These are phyloP conservation scores for Populus davidiana DNA, from an alignment of 345 rosid genomes.

Conservation along the genomic window DNA sequence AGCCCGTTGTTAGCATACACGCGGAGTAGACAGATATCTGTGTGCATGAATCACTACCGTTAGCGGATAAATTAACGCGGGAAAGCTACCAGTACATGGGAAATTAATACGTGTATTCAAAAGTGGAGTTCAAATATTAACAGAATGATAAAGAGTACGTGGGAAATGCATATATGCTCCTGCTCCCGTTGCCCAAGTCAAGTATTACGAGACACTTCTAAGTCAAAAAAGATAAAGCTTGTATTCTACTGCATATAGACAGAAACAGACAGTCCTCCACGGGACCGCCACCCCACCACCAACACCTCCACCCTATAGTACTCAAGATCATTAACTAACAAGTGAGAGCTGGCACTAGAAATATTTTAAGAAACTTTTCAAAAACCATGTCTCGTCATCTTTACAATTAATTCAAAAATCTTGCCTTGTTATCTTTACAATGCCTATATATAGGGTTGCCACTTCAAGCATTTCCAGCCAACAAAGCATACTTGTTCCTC, in stretches of 20 bases:
- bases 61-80: not conserved
- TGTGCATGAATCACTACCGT: no score
- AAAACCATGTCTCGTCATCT: no score
- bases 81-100: not conserved
- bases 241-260: not conserved
- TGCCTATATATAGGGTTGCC: slow-evolving; percentile 15
- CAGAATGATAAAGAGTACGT: not conserved
- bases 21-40: no score
- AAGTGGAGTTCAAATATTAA: not conserved
- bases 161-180: slow-evolving; percentile 1
- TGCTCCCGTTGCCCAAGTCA: not conserved
- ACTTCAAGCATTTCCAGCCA: not conserved
- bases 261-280: not conserved
- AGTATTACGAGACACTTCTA: not conserved
- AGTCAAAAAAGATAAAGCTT: slow-evolving; percentile 1
- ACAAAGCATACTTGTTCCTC: not conserved
- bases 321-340: not conserved
- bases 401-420: no score
- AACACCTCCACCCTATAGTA: not conserved
- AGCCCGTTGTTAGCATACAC: not conserved
- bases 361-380: not conserved
- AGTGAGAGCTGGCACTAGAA: slow-evolving; percentile 10
- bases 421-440: not conserved
- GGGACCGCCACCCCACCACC: not conserved
- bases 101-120: not conserved